phyloP scores from a whole-genome alignment of 2,329 filamentous ascomycete species.

The Endocalyx cinctus region DNA sequence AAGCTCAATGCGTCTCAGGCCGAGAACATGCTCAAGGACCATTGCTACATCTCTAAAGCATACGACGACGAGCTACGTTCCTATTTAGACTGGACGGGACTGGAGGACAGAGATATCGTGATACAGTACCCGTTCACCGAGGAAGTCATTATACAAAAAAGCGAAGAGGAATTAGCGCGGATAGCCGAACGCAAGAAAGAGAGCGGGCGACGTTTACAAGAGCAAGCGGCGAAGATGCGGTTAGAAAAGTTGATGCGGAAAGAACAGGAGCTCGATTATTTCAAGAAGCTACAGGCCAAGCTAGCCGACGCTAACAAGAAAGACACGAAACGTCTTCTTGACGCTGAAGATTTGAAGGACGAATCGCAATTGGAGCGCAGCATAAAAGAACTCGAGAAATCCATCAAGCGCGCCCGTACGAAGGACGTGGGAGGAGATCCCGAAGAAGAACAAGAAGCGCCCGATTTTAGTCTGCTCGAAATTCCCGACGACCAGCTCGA shows the following conservation, averaged over 20 bases:
- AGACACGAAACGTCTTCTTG: slow-evolving; percentile 78
- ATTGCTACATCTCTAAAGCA: slow-evolving; percentile 83
- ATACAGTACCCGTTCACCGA: slow-evolving; percentile 94
- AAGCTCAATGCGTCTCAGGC: slow-evolving; percentile 84
- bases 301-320: slow-evolving; percentile 81
- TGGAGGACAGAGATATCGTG: slow-evolving; percentile 84
- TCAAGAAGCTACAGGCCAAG: slow-evolving; percentile 72
- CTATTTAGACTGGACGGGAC: slow-evolving; percentile 84
- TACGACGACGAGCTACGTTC: slow-evolving; percentile 73
- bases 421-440: slow-evolving; percentile 84
- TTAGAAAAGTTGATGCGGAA: slow-evolving; percentile 93
- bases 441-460: slow-evolving; percentile 75
- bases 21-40: slow-evolving; percentile 79
- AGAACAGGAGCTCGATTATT: slow-evolving; percentile 92
- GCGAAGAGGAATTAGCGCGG: slow-evolving; percentile 83
- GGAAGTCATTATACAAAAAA: slow-evolving; percentile 85
- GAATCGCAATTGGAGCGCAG: slow-evolving; percentile 79
- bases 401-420: slow-evolving; percentile 82
- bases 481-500: slow-evolving; percentile 89
- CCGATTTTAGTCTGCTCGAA: slow-evolving; percentile 84
- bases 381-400: slow-evolving; percentile 85
- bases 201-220: slow-evolving; percentile 83
- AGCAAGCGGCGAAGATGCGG: slow-evolving; percentile 96
- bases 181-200: slow-evolving; percentile 95
- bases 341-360: slow-evolving; percentile 88